Evolutionary conservation across 2,329 filamentous ascomycete species (phyloP), one percentile per base, ranked within the genome.

Genomic region (Neofusicoccum ribis): DNA sequence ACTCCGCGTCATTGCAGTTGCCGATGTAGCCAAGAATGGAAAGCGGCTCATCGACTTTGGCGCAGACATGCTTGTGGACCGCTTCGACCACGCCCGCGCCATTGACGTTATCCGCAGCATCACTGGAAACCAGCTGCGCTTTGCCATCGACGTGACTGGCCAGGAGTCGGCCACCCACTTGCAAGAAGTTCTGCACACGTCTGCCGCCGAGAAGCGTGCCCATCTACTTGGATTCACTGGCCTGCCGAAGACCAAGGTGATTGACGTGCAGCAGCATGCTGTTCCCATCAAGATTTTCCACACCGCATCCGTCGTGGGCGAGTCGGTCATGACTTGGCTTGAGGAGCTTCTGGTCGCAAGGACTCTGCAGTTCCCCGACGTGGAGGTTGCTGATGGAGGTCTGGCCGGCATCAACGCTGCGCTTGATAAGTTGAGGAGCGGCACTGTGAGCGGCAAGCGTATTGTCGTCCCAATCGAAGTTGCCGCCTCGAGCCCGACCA

Each of bases 241-340:
- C 0, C 69, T 91, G 3, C 90, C 90, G 0, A 91, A 91, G 71
- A 78, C 78, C 3, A 75, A 77, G 1, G 74, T 76, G 0, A 76
- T 79, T 0, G 82, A 82, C 0, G 79, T 87, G 0, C 73, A 80
- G 5, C 83, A 87, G 65, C 89, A 92, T 71, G 86, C 82, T 0
- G 88, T 93, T 0, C 90, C 90, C 0, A 91, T 93, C 67, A 93
- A 93, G 75, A 71, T 91, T 3, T 93, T 91, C 71, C 91, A 93
- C 71, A 87, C 89, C 65, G 82, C 88, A 0, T 84, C 86, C 0
- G 80, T 81, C 1, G 80, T 92, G 0, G 91, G 91, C 0, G 84
- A 88, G 67, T 81, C 81, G 0, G 73, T 92, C 63, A 86, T 87
- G 12, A 73, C 79, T 1, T 93, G 90, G 90, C 77, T 92, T 31